Base-by-base conservation (phyloP, 352 stramenopile species). In the Phytophthora foliorum region DNA sequence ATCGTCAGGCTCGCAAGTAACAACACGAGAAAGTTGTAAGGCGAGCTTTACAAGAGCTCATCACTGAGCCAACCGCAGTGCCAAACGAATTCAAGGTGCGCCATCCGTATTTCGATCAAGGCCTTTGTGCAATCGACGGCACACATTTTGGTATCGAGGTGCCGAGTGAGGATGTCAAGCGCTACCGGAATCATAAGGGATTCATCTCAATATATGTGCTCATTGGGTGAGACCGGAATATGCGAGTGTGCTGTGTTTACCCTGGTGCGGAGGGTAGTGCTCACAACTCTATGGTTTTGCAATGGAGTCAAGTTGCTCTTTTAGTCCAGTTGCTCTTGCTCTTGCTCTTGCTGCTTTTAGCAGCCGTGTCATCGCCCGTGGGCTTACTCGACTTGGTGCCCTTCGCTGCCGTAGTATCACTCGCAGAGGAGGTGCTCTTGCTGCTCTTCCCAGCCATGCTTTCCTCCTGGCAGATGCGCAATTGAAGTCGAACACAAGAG, bases 131-230 rank as follows among this genome's bases (percentile, higher is more conserved):
- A 17, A 64, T 70, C 16, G 62, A 64, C 39, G 62, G 46, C 14
- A 53, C 46, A 21, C 62, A 64, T 21, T 63, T 69, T 45, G 38
- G 42, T n/a, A 4, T 69, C 1, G 50, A 59, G 24, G 62, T 70
- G 7, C 22, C 54, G 5, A 60, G 16, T 34, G 55, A 54, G 13
- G 63, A 60, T 32, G n/a, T 42, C 13, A 53, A 71, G 16, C 53
- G 53, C n/a, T 60, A 58, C 11, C 36, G 55, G 5, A 60, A 59
- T 5, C 48, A 41, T 9, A 71, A 60, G n/a, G 53, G 55, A 10
- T 50, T 41, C 2, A 27, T 50, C 5, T 39, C 46, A 11, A 65
- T 39, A 27, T 59, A 70, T 21, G 10, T 38, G 11, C 39, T 60
- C 9, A 54, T 70, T 17, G 63, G 27, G 6, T 55, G 52, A 21